Conservation (phyloP, 345 rosid genomes). For the Melaleuca quinquenervia region DNA sequence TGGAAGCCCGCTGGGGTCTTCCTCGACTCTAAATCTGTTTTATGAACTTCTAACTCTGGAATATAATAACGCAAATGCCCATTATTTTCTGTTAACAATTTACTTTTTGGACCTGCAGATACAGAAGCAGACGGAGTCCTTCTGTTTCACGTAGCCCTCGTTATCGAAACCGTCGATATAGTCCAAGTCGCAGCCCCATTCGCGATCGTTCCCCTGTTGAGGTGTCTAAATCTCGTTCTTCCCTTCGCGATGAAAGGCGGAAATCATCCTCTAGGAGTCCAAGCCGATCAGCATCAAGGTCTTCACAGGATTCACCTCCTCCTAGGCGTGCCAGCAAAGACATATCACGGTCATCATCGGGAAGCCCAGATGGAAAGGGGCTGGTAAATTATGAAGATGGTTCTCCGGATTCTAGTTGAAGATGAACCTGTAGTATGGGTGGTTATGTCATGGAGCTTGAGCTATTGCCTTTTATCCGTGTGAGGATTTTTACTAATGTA, state of each 20-base stretch:
- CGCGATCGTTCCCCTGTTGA: constrained; percentile 53
- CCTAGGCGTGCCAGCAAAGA: constrained; percentile 39
- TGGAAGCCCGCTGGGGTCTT: not conserved
- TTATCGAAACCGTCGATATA: constrained; percentile 35
- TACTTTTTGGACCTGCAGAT: constrained; percentile 15
- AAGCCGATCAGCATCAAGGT: constrained; percentile 46
- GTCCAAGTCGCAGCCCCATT: constrained; percentile 46
- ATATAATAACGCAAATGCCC: not conserved
- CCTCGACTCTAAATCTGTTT: not conserved
- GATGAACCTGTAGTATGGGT: constrained; percentile 4
- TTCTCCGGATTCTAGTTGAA: constrained; percentile 37
- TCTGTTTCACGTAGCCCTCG: constrained; percentile 60
- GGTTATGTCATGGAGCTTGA: not conserved
- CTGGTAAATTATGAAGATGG: constrained; percentile 75
- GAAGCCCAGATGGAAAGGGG: constrained; percentile 43
- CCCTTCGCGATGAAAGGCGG: constrained; percentile 27
- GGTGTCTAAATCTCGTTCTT: constrained; percentile 13
- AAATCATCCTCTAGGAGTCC: constrained; percentile 48
- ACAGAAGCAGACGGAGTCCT: constrained; percentile 68
- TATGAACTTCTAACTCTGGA: not conserved
- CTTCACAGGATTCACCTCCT: constrained; percentile 45
- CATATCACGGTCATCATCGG: constrained; percentile 56
- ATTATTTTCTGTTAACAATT: not conserved
- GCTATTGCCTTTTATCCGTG: not conserved
- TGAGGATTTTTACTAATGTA: not conserved